These are phyloP conservation scores for Microsporum canis DNA, from an alignment of 2,329 filamentous ascomycete genomes.

Conservation along the genomic window DNA sequence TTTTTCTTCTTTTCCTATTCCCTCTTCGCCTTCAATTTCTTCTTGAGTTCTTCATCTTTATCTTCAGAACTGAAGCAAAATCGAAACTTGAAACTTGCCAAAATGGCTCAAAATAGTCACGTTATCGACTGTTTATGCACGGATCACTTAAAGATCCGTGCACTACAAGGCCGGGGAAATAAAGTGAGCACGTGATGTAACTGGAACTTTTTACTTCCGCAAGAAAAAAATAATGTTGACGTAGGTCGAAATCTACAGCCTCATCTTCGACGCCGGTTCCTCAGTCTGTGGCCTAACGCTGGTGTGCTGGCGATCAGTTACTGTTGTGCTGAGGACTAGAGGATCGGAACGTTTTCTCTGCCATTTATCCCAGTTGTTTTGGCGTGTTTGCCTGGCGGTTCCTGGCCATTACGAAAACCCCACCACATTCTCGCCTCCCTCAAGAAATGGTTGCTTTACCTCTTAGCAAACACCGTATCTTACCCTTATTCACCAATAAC, in stretches of 20 bases:
- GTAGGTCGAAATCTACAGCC: neutral
- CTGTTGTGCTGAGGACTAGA: neutral
- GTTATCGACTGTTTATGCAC: conserved; percentile 2
- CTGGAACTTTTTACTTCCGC: neutral
- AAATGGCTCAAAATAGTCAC: neutral
- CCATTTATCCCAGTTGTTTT: neutral
- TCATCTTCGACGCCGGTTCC: neutral
- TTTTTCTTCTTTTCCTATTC: neutral
- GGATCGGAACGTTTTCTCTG: neutral
- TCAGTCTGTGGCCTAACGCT: neutral
- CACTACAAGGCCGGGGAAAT: neutral
- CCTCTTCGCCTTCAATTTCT: neutral
- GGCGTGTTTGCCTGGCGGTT: neutral
- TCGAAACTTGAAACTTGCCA: neutral
- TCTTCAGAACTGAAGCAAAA: neutral
- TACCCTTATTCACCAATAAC: neutral
- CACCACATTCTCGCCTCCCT: neutral
- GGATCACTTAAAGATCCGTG: neutral
- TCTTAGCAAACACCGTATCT: neutral
- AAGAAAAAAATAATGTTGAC: neutral
- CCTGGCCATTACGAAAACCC: neutral
- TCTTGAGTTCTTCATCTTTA: neutral
- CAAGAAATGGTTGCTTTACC: neutral
- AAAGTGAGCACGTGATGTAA: neutral
- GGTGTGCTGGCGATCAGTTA: neutral